These are phyloP conservation scores for Daldinia loculata DNA, from an alignment of 495 filamentous ascomycete genomes.

Conservation along the genomic window DNA sequence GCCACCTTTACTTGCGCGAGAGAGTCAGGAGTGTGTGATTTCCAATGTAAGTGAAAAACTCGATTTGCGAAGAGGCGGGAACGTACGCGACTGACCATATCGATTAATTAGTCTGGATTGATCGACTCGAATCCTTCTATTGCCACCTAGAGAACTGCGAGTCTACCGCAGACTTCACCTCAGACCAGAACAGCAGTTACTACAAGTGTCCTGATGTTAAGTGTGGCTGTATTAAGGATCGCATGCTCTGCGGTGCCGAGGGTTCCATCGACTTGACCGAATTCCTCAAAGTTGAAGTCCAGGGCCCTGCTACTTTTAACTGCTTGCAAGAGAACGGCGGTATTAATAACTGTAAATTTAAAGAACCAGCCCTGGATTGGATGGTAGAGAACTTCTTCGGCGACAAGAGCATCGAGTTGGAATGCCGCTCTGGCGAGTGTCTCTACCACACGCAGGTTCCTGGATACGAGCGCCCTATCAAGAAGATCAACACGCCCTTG, in stretches of 20 bases:
- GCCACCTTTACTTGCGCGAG: constrained; percentile 91
- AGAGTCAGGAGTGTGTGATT: constrained; percentile 79
- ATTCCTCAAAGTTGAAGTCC: constrained; percentile 80
- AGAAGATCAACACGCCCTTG: constrained; percentile 95
- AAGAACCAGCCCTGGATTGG: constrained; percentile 88
- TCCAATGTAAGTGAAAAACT: constrained; percentile 74
- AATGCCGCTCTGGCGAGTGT: constrained; percentile 89
- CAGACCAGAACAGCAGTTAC: constrained; percentile 78
- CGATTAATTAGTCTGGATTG: constrained; percentile 80
- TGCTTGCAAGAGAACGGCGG: constrained; percentile 71
- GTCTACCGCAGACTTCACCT: constrained; percentile 71
- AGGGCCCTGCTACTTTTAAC: constrained; percentile 84
- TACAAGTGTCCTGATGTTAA: constrained; percentile 85
- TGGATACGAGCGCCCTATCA: constrained; percentile 86
- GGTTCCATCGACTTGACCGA: constrained; percentile 92
- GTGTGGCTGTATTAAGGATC: constrained; percentile 87
- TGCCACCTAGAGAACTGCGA: constrained; percentile 84
- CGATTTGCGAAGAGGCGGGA: not conserved
- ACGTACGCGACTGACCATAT: constrained; percentile 50
- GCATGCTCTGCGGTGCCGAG: constrained; percentile 90
- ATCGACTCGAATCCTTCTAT: constrained; percentile 93
- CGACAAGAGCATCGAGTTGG: constrained; percentile 83
- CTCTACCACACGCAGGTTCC: constrained; percentile 90
- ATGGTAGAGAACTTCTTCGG: constrained; percentile 89
- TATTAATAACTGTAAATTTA: constrained; percentile 74